Evolutionary conservation across 2,329 filamentous ascomycete genomes (phyloP).

Genomic region (Ilyonectria mors-panacis): DNA sequence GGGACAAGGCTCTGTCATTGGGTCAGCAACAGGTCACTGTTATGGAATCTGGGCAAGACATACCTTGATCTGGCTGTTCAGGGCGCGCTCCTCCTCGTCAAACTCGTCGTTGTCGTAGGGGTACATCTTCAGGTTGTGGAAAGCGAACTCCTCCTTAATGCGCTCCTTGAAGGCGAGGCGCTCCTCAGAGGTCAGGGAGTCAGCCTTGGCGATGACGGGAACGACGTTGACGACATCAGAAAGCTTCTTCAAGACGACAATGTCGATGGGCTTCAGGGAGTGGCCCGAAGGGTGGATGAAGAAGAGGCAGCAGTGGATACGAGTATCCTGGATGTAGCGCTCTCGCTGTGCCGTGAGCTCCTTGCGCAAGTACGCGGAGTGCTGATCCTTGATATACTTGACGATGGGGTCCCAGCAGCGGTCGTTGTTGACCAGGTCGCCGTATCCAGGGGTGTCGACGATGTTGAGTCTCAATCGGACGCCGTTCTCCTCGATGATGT

Average conservation of each 20-base stretch:
- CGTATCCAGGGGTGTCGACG: conserved; percentile 98
- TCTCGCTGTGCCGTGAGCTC: conserved; percentile 99
- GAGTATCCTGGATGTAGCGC: conserved; percentile 98
- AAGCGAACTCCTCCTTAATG: conserved; percentile 99
- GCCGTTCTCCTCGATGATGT: conserved; percentile 99
- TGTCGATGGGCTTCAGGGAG: conserved; percentile 98
- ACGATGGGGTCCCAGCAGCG: conserved; percentile 99
- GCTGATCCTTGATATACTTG: conserved; percentile 99
- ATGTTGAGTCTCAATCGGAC: conserved; percentile 98
- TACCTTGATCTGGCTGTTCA: conserved; percentile 98
- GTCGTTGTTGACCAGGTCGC: conserved; percentile 99
- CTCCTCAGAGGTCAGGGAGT: conserved; percentile 96
- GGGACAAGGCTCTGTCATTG: conserved; percentile 84
- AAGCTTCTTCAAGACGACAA: conserved; percentile 99
- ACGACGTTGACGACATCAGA: conserved; percentile 99
- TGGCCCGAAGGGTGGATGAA: conserved; percentile 99
- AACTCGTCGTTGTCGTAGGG: conserved; percentile 99
- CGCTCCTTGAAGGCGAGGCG: conserved; percentile 96
- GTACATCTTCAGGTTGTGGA: conserved; percentile 99
- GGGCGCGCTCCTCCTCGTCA: conserved; percentile 93
- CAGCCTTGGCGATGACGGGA: conserved; percentile 98
- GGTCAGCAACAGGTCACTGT: conserved; percentile 52
- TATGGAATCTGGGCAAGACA: conserved; percentile 35
- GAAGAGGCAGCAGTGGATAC: conserved; percentile 99
- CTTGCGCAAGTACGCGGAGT: conserved; percentile 98